These are phyloP conservation scores for Dipodascus albidus DNA, from an alignment of 805 yeast species.

Conservation along the genomic window DNA sequence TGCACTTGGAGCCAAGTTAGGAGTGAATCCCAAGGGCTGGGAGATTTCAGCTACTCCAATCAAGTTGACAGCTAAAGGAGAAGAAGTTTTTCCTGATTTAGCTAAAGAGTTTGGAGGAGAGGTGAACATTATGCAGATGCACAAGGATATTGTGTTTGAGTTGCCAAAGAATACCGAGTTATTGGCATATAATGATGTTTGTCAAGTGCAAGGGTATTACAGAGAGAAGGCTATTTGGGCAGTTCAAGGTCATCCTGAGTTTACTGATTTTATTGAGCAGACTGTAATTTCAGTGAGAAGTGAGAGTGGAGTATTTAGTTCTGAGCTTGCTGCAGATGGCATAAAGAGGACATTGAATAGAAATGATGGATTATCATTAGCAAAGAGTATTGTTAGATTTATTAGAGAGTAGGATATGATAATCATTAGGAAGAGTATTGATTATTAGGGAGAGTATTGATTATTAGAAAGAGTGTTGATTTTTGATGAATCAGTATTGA, in stretches of 20 bases:
- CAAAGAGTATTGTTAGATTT: slow-evolving; percentile 14
- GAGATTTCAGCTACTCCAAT: slow-evolving; percentile 55
- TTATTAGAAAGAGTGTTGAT: neutral
- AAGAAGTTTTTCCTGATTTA: slow-evolving; percentile 25
- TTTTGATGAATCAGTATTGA: too few relatives aligned
- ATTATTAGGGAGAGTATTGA: neutral
- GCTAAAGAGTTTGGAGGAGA: slow-evolving; percentile 12
- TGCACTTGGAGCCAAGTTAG: slow-evolving; percentile 51
- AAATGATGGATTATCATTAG: slow-evolving; percentile 16
- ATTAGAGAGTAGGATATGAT: slow-evolving; percentile 2
- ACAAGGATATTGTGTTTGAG: slow-evolving; percentile 43
- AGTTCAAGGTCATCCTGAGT: slow-evolving; percentile 90
- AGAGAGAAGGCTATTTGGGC: slow-evolving; percentile 43
- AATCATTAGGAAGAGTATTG: neutral
- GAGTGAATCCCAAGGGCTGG: slow-evolving; percentile 53
- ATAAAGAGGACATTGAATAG: slow-evolving; percentile 3
- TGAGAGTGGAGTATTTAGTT: slow-evolving; percentile 8
- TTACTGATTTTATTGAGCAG: slow-evolving; percentile 27
- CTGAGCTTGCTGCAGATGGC: slow-evolving; percentile 10
- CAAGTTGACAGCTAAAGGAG: slow-evolving; percentile 32
- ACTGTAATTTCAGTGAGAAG: slow-evolving; percentile 11
- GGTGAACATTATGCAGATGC: slow-evolving; percentile 42
- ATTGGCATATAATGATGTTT: slow-evolving; percentile 44
- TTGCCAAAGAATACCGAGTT: slow-evolving; percentile 28
- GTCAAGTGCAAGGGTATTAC: slow-evolving; percentile 58